These are phyloP conservation scores for Microascus cirrosus DNA, from an alignment of 2,329 filamentous ascomycete genomes.

Conservation along the genomic window DNA sequence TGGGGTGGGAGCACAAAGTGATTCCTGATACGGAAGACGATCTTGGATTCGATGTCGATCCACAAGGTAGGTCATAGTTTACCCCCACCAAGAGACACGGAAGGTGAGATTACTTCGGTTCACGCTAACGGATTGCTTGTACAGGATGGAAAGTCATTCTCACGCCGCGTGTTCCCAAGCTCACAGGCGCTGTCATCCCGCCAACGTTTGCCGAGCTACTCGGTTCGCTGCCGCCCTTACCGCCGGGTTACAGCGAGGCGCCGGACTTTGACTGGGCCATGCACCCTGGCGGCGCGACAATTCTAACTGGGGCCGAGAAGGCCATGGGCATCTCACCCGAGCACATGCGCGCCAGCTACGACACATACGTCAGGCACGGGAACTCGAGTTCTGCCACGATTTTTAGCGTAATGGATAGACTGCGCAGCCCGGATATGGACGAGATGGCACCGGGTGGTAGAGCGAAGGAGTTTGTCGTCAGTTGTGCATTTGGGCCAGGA, in stretches of 20 bases:
- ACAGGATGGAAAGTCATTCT: slow-evolving; percentile 57
- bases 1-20: slow-evolving; percentile 54
- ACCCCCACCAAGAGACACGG: background rate
- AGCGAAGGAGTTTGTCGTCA: slow-evolving; percentile 47
- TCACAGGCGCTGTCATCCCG: slow-evolving; percentile 38
- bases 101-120: background rate
- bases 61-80: slow-evolving; percentile 33
- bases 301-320: slow-evolving; percentile 51
- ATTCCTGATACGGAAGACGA: slow-evolving; percentile 51
- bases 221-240: slow-evolving; percentile 21
- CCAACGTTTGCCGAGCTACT: slow-evolving; percentile 45
- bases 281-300: slow-evolving; percentile 58
- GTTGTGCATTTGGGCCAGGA: slow-evolving; percentile 60
- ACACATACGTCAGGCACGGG: slow-evolving; percentile 56
- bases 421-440: slow-evolving; percentile 51
- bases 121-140: background rate
- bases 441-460: slow-evolving; percentile 36
- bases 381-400: slow-evolving; percentile 62
- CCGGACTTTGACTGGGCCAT: slow-evolving; percentile 62
- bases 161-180: slow-evolving; percentile 46
- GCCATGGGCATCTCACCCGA: slow-evolving; percentile 46
- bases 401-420: slow-evolving; percentile 52
- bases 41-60: slow-evolving; percentile 55
- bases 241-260: slow-evolving; percentile 29
- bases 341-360: slow-evolving; percentile 59